phyloP scores from a whole-genome alignment of 1,284 basidiomycete genomes.

The Boletus mariae region DNA sequence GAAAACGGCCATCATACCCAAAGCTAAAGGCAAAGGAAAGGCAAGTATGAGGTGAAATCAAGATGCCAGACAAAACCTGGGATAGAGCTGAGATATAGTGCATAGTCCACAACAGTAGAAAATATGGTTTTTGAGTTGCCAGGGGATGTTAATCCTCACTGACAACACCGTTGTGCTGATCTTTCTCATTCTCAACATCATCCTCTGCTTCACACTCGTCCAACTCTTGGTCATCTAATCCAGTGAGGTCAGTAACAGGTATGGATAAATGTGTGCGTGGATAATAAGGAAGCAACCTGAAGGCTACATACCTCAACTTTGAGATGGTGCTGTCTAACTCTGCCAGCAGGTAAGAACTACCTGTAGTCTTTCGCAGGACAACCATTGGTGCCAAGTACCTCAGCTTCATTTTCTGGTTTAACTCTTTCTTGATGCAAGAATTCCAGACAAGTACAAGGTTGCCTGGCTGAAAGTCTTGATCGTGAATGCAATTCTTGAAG shows the following conservation, averaged over 20 bases:
- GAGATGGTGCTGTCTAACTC: neutral
- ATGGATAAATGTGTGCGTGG: neutral
- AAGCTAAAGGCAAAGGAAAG: too few species aligned
- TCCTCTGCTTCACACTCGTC: neutral
- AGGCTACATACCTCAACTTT: neutral
- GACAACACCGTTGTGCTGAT: neutral
- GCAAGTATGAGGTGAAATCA: too few species aligned
- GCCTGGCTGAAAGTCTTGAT: conserved; percentile 19
- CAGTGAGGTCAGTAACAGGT: neutral
- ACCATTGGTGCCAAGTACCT: neutral
- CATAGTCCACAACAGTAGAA: too few species aligned
- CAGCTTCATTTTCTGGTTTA: conserved; percentile 1
- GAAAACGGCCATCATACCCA: too few species aligned
- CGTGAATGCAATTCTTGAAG: conserved; percentile 23
- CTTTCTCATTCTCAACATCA: neutral
- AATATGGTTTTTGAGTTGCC: too few species aligned
- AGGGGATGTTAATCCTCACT: too few species aligned
- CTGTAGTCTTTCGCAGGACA: neutral
- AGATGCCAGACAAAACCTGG: too few species aligned
- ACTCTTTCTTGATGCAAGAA: neutral
- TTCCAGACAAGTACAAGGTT: neutral
- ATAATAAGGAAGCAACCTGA: neutral
- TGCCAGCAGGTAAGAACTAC: conserved; percentile 2
- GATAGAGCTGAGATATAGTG: too few species aligned
- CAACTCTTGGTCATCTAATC: neutral